Evolutionary conservation across 306 rosid genomes (phyloP).

Genomic region (Neltuma alba): DNA sequence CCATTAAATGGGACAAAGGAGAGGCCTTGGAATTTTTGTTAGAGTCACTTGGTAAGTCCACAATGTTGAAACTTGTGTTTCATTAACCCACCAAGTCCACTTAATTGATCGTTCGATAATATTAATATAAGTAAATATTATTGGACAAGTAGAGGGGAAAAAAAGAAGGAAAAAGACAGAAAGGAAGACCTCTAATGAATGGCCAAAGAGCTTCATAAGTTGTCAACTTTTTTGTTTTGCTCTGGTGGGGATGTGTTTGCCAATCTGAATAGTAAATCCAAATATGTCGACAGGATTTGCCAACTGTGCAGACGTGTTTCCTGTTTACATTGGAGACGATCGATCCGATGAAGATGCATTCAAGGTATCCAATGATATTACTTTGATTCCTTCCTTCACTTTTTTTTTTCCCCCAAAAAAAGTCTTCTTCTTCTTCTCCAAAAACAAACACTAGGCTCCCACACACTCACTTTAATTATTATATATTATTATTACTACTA

Average conservation of each 20-base stretch:
- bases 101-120: not conserved
- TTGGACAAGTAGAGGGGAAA: not conserved
- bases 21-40: constrained; percentile 84
- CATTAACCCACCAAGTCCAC: not conserved
- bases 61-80: not conserved
- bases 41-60: constrained; percentile 78
- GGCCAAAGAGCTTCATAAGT: not conserved
- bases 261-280: constrained; percentile 19
- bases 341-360: constrained; percentile 91
- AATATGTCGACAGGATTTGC: constrained; percentile 57
- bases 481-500: too few relatives aligned
- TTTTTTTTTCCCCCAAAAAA: not conserved
- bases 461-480: too few relatives aligned
- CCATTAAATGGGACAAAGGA: constrained; percentile 95
- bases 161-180: not conserved
- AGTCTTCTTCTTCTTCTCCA: too few relatives aligned
- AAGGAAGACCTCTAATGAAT: not conserved
- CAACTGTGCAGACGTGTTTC: constrained; percentile 73
- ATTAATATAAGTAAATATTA: too few relatives aligned
- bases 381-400: not conserved
- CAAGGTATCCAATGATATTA: constrained; percentile 62
- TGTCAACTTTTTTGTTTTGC: not conserved
- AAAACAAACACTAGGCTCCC: too few relatives aligned
- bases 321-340: constrained; percentile 90
- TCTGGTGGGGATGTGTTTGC: not conserved